Percentiles rank a stretch among this genome's conserved stretches.
These are phyloP conservation scores for Russula sp. DNA, from an alignment of 768 basidiomycete species.

Conservation along the genomic window DNA sequence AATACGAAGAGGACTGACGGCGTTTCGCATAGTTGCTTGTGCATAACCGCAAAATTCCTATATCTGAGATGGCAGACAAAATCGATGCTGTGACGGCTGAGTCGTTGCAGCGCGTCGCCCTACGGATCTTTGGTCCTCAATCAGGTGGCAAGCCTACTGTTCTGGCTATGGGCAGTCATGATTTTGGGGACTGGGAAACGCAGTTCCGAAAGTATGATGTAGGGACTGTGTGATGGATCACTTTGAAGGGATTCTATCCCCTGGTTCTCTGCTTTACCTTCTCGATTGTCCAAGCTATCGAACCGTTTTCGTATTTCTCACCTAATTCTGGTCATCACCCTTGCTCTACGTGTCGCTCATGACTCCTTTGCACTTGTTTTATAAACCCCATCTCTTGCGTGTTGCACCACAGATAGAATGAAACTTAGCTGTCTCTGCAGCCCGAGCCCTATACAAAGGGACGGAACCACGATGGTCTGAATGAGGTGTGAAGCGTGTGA, in stretches of 20 bases:
- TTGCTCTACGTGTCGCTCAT: background rate
- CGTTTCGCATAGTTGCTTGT: conserved; percentile 59
- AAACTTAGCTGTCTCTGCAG: background rate
- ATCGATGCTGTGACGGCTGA: conserved; percentile 71
- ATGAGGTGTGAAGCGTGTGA: background rate
- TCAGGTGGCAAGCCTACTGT: conserved; percentile 66
- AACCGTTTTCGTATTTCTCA: background rate
- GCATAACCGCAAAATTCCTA: conserved; percentile 76
- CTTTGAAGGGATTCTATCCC: too few relatives aligned
- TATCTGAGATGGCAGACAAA: conserved; percentile 86
- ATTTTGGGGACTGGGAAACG: conserved; percentile 59
- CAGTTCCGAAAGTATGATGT: conserved; percentile 69
- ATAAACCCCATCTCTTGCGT: background rate
- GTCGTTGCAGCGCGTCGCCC: conserved; percentile 71
- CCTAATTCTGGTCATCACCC: background rate
- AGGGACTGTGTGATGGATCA: conserved; percentile 25
- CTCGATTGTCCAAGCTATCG: background rate
- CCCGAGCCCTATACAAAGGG: background rate
- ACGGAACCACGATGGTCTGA: too few relatives aligned
- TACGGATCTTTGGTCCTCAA: conserved; percentile 62
- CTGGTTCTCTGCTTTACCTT: background rate
- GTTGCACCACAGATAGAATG: background rate
- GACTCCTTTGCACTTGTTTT: background rate
- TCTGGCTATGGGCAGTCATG: conserved; percentile 78
- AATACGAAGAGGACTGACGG: background rate